These are phyloP conservation scores for Candida ortonii DNA, from an alignment of 805 yeast genomes.

Conservation along the genomic window DNA sequence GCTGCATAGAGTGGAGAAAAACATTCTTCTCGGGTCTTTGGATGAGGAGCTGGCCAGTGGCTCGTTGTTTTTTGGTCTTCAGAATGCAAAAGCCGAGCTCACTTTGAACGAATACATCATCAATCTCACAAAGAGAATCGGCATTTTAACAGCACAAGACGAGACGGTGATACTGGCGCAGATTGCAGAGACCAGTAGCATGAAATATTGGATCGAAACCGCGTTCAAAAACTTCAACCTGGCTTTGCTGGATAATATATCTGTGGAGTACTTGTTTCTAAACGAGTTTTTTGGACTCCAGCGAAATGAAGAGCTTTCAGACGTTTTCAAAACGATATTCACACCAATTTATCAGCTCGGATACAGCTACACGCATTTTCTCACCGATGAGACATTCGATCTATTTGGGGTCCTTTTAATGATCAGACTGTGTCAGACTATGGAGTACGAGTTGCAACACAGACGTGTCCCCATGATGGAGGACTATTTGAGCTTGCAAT, in stretches of 20 bases:
- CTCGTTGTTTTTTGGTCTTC: conserved; percentile 15
- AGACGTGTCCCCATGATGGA: conserved; percentile 69
- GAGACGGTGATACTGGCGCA: conserved; percentile 74
- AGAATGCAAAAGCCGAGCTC: conserved; percentile 10
- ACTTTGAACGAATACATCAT: conserved; percentile 51
- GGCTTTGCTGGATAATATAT: conserved; percentile 72
- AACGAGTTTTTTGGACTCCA: conserved; percentile 63
- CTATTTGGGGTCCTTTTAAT: conserved; percentile 74
- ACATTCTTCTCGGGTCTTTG: conserved; percentile 21
- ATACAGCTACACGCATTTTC: conserved; percentile 41
- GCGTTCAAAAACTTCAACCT: conserved; percentile 69
- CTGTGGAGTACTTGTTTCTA: conserved; percentile 73
- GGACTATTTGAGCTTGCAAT: conserved; percentile 63
- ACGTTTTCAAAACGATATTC: conserved; percentile 48
- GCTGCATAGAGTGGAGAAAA: conserved; percentile 52
- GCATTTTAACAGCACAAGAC: conserved; percentile 49
- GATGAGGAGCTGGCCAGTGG: conserved; percentile 19
- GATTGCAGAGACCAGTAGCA: conserved; percentile 74
- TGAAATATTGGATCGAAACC: conserved; percentile 63
- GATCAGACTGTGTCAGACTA: conserved; percentile 65
- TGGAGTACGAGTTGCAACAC: conserved; percentile 65
- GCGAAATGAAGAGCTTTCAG: conserved; percentile 43
- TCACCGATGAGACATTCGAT: conserved; percentile 52
- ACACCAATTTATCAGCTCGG: conserved; percentile 52
- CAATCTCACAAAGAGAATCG: conserved; percentile 56